Percentiles rank a stretch among this genome's conserved stretches.
Conservation (phyloP, 2,329 filamentous ascomycete species). For the Talaromyces albobiverticillius region DNA sequence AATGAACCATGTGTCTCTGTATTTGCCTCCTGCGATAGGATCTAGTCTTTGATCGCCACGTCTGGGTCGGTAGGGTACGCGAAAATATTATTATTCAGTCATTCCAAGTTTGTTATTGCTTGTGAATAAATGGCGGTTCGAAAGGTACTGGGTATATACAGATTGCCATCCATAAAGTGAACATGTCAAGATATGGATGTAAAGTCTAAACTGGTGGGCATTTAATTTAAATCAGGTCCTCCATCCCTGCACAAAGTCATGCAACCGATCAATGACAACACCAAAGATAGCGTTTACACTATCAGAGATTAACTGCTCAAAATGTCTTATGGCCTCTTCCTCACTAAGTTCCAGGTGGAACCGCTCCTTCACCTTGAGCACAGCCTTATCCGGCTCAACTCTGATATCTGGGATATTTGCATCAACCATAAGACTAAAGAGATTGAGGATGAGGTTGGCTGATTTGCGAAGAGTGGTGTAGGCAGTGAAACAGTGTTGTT, state of each 20-base stretch:
- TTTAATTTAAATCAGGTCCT: constrained; percentile 52
- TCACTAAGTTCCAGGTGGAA: constrained; percentile 90
- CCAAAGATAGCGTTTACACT: constrained; percentile 86
- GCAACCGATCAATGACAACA: constrained; percentile 89
- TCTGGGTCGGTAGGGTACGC: too few species aligned
- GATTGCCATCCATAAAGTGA: background rate
- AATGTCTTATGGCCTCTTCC: constrained; percentile 83
- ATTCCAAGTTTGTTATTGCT: too few species aligned
- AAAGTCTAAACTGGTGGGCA: background rate
- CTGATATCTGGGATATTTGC: constrained; percentile 95
- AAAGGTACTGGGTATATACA: background rate
- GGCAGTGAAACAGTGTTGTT: constrained; percentile 92
- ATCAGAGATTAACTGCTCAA: constrained; percentile 87
- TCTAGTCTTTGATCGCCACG: too few species aligned
- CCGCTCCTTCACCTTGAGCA: constrained; percentile 89
- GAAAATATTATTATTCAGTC: too few species aligned
- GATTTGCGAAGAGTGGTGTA: constrained; percentile 89
- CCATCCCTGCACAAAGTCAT: constrained; percentile 91
- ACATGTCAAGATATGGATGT: background rate
- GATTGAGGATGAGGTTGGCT: constrained; percentile 84
- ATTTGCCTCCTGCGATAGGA: too few species aligned
- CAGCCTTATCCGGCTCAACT: constrained; percentile 87
- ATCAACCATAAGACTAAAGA: constrained; percentile 96
- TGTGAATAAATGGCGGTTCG: too few species aligned
- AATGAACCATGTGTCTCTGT: too few species aligned